phyloP scores from a whole-genome alignment of 352 stramenopile genomes.

The Phytophthora pisi region DNA sequence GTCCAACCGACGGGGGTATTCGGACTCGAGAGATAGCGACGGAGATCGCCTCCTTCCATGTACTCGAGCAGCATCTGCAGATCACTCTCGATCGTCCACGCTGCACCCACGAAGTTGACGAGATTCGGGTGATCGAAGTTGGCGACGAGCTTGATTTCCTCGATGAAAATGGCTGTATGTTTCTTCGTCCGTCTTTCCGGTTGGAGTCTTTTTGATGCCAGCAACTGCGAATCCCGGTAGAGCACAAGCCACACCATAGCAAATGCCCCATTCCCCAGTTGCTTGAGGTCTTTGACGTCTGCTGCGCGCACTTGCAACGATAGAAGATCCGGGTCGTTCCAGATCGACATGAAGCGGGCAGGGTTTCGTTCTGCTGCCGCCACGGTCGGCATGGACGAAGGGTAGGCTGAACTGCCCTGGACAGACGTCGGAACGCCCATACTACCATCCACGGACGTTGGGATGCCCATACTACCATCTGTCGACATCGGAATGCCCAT shows the following conservation, averaged over 20 bases:
- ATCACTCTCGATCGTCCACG: slow-evolving; percentile 51
- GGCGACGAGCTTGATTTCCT: slow-evolving; percentile 53
- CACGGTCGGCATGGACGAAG: slow-evolving; percentile 15
- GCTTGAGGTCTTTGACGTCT: slow-evolving; percentile 32
- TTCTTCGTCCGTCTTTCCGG: slow-evolving; percentile 30
- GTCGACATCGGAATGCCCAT: slow-evolving; percentile 5
- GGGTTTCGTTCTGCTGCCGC: slow-evolving; percentile 5
- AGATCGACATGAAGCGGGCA: slow-evolving; percentile 27
- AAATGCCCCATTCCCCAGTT: slow-evolving; percentile 35
- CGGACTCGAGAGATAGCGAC: slow-evolving; percentile 23
- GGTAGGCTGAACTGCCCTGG: slow-evolving; percentile 10
- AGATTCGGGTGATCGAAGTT: slow-evolving; percentile 53
- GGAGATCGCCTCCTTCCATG: slow-evolving; percentile 50
- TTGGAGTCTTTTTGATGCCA: slow-evolving; percentile 39
- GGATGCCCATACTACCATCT: slow-evolving; percentile 22
- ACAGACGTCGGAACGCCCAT: slow-evolving; percentile 22
- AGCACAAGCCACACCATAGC: slow-evolving; percentile 35
- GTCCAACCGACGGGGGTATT: slow-evolving; percentile 19
- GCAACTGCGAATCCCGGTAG: slow-evolving; percentile 31
- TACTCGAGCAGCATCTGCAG: slow-evolving; percentile 53
- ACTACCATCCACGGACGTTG: slow-evolving; percentile 21
- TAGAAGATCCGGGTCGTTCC: slow-evolving; percentile 36
- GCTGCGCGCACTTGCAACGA: slow-evolving; percentile 31
- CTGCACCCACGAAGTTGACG: slow-evolving; percentile 47
- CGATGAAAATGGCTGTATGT: slow-evolving; percentile 39